Evolutionary conservation across 2,329 filamentous ascomycete species (phyloP), one percentile per base, ranked within the genome.

Genomic region (Raffaelea albimanens): DNA sequence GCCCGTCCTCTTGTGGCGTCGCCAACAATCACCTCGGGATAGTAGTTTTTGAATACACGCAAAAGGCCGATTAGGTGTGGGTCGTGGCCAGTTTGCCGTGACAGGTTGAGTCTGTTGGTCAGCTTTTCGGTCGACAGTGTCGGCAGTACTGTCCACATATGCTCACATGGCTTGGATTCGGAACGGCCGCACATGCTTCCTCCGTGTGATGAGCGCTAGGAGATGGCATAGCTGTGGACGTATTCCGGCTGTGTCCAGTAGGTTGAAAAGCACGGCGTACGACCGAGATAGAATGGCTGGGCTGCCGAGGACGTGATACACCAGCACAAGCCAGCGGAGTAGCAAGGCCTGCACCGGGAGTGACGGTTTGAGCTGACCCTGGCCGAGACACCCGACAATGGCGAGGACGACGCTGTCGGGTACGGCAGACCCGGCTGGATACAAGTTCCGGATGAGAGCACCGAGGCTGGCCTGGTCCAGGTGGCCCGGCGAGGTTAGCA

Each of bases 11-110:
- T 70, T 25, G 79, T 75, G 4, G 77, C 70, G 53, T 84, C 83
- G 20, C 83, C 85, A 14, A 91, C 76, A 50, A 94, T 87, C 47
- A 94, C 87, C 61, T 95, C 87, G 0, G 88, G 87, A 58, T 91
- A 94, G 63, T 91, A 94, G 61, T 91, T 87, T 60, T 93, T 93
- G 68, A 83, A 94, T n/a, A 91, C 80, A 47, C 84, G 78, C 44
- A 94, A 68, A 18, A 95, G 70, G 3, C 85, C 85, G 34, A 85
- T 73, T 33, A 95, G 68, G 45, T 81, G 76, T 43, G 83, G 83
- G 48, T 95, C 88, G 57, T 85, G 84, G 18, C 82, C 83, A 4
- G 72, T 76, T 57, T 80, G 76, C 40, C 78, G 66, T 3, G 76
- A 75, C 31, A 82, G 61, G 34, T 69, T 69, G 52, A 83, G 67